Base-by-base conservation (phyloP, 2,329 filamentous ascomycete genomes). In the Nakataea oryzae region DNA sequence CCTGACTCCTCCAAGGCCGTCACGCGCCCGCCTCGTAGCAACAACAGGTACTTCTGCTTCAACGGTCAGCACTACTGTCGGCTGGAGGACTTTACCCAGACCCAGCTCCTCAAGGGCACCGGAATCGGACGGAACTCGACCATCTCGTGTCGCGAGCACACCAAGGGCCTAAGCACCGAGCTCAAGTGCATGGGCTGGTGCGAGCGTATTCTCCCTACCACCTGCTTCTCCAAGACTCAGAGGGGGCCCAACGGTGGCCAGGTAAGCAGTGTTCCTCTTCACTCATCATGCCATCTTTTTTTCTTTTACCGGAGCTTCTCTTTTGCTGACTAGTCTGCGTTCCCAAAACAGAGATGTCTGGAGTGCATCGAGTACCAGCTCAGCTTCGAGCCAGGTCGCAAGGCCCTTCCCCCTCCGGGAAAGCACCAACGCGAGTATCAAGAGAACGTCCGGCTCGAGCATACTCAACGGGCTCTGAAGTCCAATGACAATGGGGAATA, bases 321-420 rank as follows among this genome's bases (percentile, higher is more conserved):
- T 21, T 41, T 26, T 21, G 9, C 26, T 59, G 28, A 27, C 34
- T 2, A 59, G 2, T 1, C 28, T 14, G 13, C 26, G n/a, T n/a
- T 17, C 4, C 26, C 28, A n/a, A n/a, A 12, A 24, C n/a, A 59
- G 58, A 27, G 28, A 27, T 59, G 58, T 13, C 21, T 59, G 21
- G 34, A 59, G 11, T 59, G 58, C 34, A 41, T 59, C 21, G 32
- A 34, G 8, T 59, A 41, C 32, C 32, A 41, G 17, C 58, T 59
- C 58, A 59, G 58, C 34, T 32, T 47, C 27, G 58, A 59, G 58
- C 58, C 58, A 14, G 58, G 58, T 14, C 58, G 47, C 34, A 59
- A 14, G 7, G n/a, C 47, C 14, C 58, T 59, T 3, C 32, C 58
- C 34, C 34, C 58, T 50, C 41, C 41, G 41, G 41, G 41, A n/a